Evolutionary conservation across 148 eudicot genomes (phyloP).

Genomic region (Camellia sinensis): DNA sequence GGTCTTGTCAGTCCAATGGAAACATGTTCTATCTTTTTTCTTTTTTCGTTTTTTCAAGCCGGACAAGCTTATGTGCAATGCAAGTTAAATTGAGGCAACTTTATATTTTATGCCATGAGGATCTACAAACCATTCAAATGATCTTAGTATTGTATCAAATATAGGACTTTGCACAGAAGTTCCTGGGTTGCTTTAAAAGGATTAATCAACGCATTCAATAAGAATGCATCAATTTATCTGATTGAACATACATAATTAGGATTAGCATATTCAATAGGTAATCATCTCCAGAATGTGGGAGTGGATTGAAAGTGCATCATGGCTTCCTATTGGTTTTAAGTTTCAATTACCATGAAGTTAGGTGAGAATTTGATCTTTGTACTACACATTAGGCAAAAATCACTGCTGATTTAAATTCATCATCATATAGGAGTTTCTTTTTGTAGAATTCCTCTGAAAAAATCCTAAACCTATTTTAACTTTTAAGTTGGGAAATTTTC

Average conservation of each 20-base stretch:
- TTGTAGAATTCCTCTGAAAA: slow-evolving; percentile 1
- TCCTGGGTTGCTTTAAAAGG: neutral
- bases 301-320: slow-evolving; percentile 5
- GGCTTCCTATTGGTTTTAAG: neutral
- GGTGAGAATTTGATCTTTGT: neutral
- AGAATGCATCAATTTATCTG: neutral
- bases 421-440: neutral
- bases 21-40: neutral
- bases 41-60: neutral
- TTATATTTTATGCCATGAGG: slow-evolving; percentile 5
- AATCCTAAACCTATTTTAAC: neutral
- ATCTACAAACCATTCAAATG: neutral
- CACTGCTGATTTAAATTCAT: neutral
- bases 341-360: neutral
- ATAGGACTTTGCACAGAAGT: neutral
- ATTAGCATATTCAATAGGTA: neutral
- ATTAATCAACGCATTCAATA: neutral
- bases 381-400: neutral
- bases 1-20: neutral
- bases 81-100: neutral
- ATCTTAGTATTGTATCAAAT: neutral
- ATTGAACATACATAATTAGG: neutral
- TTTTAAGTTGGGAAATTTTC: neutral
- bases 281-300: neutral
- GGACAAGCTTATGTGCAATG: neutral